Conservation (phyloP, 1,284 basidiomycete genomes). For the Ustilago bromivora region DNA sequence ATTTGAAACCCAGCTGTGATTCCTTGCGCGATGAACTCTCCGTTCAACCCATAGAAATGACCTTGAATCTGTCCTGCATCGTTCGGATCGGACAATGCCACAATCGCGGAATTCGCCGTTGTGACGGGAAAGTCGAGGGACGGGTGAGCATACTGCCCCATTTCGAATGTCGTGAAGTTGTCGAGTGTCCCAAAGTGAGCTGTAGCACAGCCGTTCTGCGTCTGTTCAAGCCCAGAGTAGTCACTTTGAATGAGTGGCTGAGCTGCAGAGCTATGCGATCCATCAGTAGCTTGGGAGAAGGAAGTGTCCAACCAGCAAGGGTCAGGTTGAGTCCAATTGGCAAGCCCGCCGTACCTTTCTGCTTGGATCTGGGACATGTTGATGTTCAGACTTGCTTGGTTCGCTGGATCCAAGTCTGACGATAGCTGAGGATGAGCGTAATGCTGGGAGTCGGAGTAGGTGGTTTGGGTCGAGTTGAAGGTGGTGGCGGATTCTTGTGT, state of each 20-base stretch:
- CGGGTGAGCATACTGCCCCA: background rate
- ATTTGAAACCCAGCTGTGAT: background rate
- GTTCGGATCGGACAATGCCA: conserved; percentile 24
- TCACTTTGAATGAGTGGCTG: background rate
- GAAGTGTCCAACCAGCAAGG: conserved; percentile 10
- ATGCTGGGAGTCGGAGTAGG: background rate
- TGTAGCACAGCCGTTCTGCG: background rate
- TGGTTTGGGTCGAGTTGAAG: background rate
- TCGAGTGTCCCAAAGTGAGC: background rate
- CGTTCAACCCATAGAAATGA: conserved; percentile 22
- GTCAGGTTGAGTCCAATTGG: conserved; percentile 28
- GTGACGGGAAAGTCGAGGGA: conserved; percentile 1
- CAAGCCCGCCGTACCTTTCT: conserved; percentile 2
- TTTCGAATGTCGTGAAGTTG: background rate
- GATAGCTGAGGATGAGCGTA: background rate
- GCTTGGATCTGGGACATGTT: conserved; percentile 6
- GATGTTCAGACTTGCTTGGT: conserved; percentile 17
- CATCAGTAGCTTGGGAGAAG: background rate
- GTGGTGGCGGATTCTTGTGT: background rate
- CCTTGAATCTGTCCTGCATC: conserved; percentile 19
- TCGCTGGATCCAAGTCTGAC: conserved; percentile 7
- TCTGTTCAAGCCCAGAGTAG: background rate
- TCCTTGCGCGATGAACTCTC: conserved; percentile 20
- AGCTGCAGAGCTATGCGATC: background rate
- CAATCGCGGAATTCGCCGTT: conserved; percentile 18